phyloP scores from a whole-genome alignment of 129 eudicot species.

The Escallonia herrerae region DNA sequence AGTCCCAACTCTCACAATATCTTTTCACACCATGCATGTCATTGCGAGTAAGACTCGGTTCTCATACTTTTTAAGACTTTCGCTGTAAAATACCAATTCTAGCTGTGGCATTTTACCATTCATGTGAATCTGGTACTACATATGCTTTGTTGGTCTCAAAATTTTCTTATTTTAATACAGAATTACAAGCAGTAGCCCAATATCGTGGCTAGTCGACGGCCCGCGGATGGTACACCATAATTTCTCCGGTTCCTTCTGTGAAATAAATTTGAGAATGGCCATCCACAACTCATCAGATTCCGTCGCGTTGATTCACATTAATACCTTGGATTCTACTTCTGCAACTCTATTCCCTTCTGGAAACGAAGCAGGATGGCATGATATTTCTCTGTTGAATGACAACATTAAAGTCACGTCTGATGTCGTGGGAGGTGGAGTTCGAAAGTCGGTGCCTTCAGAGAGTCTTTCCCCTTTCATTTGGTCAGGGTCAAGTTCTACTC shows the following conservation, averaged over 20 bases:
- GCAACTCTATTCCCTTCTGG: conserved; percentile 34
- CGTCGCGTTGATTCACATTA: conserved; percentile 39
- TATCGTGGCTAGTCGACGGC: conserved; percentile 82
- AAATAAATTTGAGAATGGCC: conserved; percentile 55
- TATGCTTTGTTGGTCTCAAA: too few relatives aligned
- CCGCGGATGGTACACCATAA: conserved; percentile 54
- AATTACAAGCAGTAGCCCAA: conserved; percentile 53
- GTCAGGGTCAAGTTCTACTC: conserved; percentile 77
- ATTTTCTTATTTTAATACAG: too few relatives aligned
- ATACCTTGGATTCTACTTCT: conserved; percentile 38
- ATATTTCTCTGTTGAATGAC: conserved; percentile 36
- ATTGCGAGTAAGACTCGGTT: conserved; percentile 68
- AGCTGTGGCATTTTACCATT: too few relatives aligned
- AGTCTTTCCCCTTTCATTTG: conserved; percentile 72
- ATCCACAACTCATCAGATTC: conserved; percentile 58
- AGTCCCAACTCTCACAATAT: conserved; percentile 27
- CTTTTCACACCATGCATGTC: conserved; percentile 74
- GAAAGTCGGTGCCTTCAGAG: conserved; percentile 28
- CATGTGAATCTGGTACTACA: too few relatives aligned
- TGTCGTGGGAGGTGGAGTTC: conserved; percentile 18
- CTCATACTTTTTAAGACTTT: too few relatives aligned
- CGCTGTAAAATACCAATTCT: too few relatives aligned
- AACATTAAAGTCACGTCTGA: conserved; percentile 48
- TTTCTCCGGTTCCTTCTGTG: conserved; percentile 48
- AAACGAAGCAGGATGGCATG: conserved; percentile 80